Base-by-base conservation (phyloP, 768 basidiomycete genomes). In the Amanita molliuscula region DNA sequence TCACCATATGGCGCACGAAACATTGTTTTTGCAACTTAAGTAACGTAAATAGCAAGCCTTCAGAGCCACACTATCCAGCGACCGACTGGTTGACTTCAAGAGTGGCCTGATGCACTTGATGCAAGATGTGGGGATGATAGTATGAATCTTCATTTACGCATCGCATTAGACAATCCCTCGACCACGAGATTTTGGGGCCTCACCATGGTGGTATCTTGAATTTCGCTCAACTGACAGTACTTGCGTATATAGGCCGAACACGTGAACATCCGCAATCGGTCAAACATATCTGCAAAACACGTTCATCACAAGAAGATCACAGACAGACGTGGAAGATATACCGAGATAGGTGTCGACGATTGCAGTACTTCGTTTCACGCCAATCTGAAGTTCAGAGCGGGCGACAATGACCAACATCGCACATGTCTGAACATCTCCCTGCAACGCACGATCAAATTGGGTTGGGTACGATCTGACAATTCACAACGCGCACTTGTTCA, bases 351-450 rank as follows among this genome's bases (percentile, higher is more conserved):
- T 67, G 53, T 87, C 82, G 15, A 88, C 59, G 51, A 89, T 83
- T 21, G 73, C 70, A 16, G 68, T 58, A 21, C 67, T 66, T 40
- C 81, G 68, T 41, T 58, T 59, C 18, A 62, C 60, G 0, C 67
- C 61, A n/a, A 87, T 61, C 33, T 59, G 55, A 37, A 92, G 65
- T 58, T 88, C 84, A 38, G 69, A 57, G 0, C 74, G 68, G 6
- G 81, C 84, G 16, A 90, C 65, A 1, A 86, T 58, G 3, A 77
- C 70, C 13, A 91, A 59, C 72, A 86, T 77, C 1, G 85, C 79
- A 62, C 87, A 89, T 72, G 81, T 85, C 58, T 89, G 88, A 1
- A 88, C 68, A 57, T 91, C 82, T 11, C 88, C 88, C 83, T 89
- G 51, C 20, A 11, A 18, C 11, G 20, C 5, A 13, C 6, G 11